Evolutionary conservation across 352 stramenopile species (phyloP), one percentile per base, ranked within the genome.

Genomic region (Phytophthora idaei): DNA sequence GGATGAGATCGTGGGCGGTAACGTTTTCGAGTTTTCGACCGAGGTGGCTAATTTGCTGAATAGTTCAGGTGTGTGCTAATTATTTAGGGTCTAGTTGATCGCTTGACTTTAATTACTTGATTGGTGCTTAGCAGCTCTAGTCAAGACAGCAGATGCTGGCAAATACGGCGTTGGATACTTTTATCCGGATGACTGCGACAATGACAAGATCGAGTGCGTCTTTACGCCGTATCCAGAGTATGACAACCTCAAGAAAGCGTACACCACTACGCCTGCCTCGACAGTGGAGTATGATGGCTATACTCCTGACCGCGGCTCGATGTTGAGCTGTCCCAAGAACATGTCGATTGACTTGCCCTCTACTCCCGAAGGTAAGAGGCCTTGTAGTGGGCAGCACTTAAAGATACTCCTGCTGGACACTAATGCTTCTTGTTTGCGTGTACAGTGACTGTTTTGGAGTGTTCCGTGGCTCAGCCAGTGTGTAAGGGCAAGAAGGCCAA

Each of bases 1-100:
- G 0, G 57, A 74, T 31, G 76, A 89, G 51, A 80, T 92, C 37
- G 73, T 90, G 1, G 83, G 83, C 25, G 83, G 85, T 57, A 90
- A 89, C 68, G 83, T 90, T 25, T 94, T 92, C 47, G 83, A 92
- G 67, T 94, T 89, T 63, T 80, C 74, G 14, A 89, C 77, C 3
- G 83, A 90, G 46, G 71, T 86, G 34, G 69, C 71, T 27, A 90
- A 93, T 57, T 62, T 87, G 32, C 67, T 66, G 0, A 51, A 63
- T 12, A 10, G 11, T 4, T n/a, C 17, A 85, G 77, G 69, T 39
- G 52, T 83, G 4, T 39, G 5, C 10, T 39, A 14, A 14, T 39
- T 39, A 6, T 39, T 39, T 39, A 14, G 7, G 34, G 34, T 39
- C 10, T 39, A 14, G 4, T 10, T 14, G 10, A 4, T 39, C 7